A percentile compares a stretch with the other conserved stretches of the same genome.
phyloP scores from a whole-genome alignment of 23 red algal genomes.

The Gracilariopsis chorda region DNA sequence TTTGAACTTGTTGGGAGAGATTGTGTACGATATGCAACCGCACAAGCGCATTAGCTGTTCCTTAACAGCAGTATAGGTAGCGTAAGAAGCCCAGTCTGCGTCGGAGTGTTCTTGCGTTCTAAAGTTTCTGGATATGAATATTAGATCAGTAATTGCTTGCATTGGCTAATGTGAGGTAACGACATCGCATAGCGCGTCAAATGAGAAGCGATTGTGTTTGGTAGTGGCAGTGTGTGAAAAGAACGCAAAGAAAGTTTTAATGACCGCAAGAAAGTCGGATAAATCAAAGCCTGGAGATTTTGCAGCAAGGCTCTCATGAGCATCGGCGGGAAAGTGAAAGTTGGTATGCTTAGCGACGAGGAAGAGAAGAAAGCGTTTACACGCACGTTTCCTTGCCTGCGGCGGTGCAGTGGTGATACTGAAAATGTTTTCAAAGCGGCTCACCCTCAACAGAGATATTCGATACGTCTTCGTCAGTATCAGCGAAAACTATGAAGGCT shows the following conservation, averaged over 20 bases:
- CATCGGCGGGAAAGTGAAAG: background rate
- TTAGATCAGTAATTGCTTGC: background rate
- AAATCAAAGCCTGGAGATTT: constrained; percentile 42
- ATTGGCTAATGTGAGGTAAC: constrained; percentile 5
- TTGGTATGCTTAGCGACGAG: background rate
- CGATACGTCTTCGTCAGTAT: background rate
- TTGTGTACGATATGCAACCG: constrained; percentile 85
- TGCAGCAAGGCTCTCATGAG: background rate
- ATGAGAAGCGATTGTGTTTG: background rate
- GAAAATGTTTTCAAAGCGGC: constrained; percentile 45
- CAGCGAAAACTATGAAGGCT: constrained; percentile 22
- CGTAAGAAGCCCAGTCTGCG: constrained; percentile 43
- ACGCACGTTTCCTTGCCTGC: background rate
- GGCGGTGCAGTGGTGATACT: background rate
- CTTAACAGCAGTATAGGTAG: constrained; percentile 53
- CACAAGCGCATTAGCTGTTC: constrained; percentile 44
- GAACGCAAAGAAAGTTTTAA: background rate
- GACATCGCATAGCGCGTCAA: background rate
- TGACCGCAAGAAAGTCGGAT: background rate
- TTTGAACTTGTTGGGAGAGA: constrained; percentile 97
- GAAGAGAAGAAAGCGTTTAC: constrained; percentile 11
- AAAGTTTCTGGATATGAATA: background rate
- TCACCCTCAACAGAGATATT: constrained; percentile 1
- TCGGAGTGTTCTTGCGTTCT: background rate
- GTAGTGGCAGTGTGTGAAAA: background rate